Conservation (phyloP, 176 grass and related monocot species). For the Aegilops longissima region DNA sequence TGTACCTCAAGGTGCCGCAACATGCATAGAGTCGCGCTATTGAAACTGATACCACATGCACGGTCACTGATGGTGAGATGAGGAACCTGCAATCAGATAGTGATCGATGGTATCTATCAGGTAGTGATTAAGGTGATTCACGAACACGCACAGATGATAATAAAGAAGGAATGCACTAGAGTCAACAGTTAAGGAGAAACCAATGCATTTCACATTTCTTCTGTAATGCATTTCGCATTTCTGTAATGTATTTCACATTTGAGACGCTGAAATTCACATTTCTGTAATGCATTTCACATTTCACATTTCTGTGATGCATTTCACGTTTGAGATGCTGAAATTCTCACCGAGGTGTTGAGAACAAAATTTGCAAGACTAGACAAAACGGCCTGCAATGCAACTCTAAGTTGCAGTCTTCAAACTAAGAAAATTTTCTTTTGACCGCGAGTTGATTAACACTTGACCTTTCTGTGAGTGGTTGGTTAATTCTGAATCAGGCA, state of each 20-base stretch:
- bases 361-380: background rate
- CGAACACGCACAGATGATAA: background rate
- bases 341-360: background rate
- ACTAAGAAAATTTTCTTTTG: background rate
- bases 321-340: no score
- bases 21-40: conserved; percentile 49
- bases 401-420: background rate
- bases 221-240: no score
- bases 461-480: background rate
- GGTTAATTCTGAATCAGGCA: background rate
- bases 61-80: conserved; percentile 30
- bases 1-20: conserved; percentile 53
- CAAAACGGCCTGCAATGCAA: background rate
- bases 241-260: no score
- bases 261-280: no score
- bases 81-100: conserved; percentile 42
- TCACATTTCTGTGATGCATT: background rate
- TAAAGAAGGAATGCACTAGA: conserved; percentile 14
- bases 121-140: background rate
- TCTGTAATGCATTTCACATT: no score
- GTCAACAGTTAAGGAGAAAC: background rate
- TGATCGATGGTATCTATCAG: conserved; percentile 15
- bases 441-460: background rate
- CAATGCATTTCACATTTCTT: background rate
- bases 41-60: conserved; percentile 44